phyloP scores from a whole-genome alignment of 176 grass and related monocot species.

The Cenchrus fungigraminus region DNA sequence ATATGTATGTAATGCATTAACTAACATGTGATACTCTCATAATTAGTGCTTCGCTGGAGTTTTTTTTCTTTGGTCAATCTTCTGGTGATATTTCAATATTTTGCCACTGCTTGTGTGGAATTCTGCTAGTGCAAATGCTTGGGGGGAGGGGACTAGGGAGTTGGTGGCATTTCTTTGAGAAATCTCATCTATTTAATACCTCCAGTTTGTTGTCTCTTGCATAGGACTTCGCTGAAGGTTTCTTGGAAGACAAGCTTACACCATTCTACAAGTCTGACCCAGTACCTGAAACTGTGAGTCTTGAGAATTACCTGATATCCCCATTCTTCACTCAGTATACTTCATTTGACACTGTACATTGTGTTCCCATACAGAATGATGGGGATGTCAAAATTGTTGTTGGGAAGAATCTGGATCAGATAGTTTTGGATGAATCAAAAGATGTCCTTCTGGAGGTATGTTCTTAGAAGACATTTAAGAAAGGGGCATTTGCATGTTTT shows the following conservation, averaged over 20 bases:
- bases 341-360: conserved; percentile 2
- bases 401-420: conserved; percentile 83
- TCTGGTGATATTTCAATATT: background rate
- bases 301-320: conserved; percentile 15
- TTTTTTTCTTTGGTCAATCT: background rate
- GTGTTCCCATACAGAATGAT: conserved; percentile 66
- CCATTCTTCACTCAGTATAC: conserved; percentile 15
- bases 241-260: conserved; percentile 80
- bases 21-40: conserved; percentile 1
- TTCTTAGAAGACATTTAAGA: conserved; percentile 13
- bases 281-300: conserved; percentile 76
- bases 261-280: conserved; percentile 91
- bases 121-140: conserved; percentile 6
- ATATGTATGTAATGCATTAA: background rate
- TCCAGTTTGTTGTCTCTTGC: background rate
- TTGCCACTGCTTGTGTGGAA: conserved; percentile 17
- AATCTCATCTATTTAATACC: conserved; percentile 11
- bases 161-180: background rate
- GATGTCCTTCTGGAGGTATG: conserved; percentile 92
- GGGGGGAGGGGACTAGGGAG: background rate
- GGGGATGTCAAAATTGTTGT: conserved; percentile 94
- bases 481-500: background rate
- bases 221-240: conserved; percentile 76
- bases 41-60: background rate
- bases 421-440: conserved; percentile 96